Evolutionary conservation across 2,329 filamentous ascomycete species (phyloP).

Genomic region (Cercospora zeae-maydis): DNA sequence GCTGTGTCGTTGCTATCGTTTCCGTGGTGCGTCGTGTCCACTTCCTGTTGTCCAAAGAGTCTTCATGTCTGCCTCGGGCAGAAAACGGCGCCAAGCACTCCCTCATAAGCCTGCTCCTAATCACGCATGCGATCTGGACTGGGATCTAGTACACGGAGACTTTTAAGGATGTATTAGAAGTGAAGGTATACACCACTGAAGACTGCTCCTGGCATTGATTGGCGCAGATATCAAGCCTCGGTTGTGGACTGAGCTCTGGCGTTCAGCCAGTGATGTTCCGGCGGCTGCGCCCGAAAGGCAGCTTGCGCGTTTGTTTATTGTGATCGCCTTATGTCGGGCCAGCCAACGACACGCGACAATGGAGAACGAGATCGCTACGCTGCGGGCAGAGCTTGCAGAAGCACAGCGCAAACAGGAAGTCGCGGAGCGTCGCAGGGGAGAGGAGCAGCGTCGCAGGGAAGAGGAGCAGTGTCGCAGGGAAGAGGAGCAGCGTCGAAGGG

Average conservation of each 20-base stretch:
- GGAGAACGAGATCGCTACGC: background rate
- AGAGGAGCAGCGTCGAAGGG: background rate
- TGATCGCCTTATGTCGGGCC: background rate
- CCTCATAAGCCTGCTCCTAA: too few species aligned
- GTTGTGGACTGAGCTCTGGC: background rate
- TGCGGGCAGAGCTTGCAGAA: background rate
- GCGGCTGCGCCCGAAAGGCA: background rate
- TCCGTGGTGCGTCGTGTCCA: background rate
- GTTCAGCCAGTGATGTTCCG: background rate
- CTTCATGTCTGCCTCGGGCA: too few species aligned
- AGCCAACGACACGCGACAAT: background rate
- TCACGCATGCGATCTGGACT: background rate
- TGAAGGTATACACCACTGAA: too few species aligned
- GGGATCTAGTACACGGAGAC: background rate
- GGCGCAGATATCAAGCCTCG: background rate
- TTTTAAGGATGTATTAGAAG: too few species aligned
- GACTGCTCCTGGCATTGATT: background rate
- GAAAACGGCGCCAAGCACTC: too few species aligned
- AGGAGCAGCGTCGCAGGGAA: background rate
- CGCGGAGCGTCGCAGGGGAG: background rate
- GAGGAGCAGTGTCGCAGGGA: background rate
- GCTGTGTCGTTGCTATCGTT: background rate
- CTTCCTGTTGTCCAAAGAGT: too few species aligned
- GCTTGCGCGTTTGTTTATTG: background rate
- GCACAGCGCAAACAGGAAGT: background rate